These are phyloP conservation scores for Xylaria intraflava DNA, from an alignment of 495 filamentous ascomycete genomes.

Conservation along the genomic window DNA sequence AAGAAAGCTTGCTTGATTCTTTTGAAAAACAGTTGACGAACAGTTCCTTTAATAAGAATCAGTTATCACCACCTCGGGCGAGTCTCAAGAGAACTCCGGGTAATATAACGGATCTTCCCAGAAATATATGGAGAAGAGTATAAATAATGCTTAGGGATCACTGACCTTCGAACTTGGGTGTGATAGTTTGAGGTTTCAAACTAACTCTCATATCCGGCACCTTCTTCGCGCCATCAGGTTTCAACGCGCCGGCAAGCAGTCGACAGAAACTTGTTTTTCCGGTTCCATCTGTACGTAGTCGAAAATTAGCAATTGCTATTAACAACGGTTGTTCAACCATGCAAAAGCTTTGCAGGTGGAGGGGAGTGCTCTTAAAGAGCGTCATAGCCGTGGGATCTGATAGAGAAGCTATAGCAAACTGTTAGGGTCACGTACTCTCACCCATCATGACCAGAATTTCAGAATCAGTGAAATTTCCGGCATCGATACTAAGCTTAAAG, in stretches of 20 bases:
- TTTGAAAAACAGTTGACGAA: constrained; percentile 89
- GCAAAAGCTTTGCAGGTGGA: not conserved
- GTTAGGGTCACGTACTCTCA: constrained; percentile 47
- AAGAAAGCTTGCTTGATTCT: constrained; percentile 96
- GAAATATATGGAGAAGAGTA: not conserved
- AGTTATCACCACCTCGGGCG: not conserved
- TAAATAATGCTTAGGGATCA: not conserved
- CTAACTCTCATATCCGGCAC: constrained; percentile 92
- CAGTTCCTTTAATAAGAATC: constrained; percentile 49
- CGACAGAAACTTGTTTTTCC: constrained; percentile 97
- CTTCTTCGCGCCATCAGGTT: constrained; percentile 69
- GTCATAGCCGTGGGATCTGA: not conserved
- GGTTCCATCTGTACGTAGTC: constrained; percentile 60
- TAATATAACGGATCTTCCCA: too few species aligned
- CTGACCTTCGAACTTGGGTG: constrained; percentile 73
- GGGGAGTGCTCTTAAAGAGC: not conserved
- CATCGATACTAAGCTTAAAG: constrained; percentile 77
- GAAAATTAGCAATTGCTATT: not conserved
- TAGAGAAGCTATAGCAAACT: not conserved
- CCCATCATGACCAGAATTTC: constrained; percentile 99
- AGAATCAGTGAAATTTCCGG: constrained; percentile 88
- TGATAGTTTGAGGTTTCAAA: constrained; percentile 99
- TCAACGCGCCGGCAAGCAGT: constrained; percentile 85
- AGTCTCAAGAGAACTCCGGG: not conserved
- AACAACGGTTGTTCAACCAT: constrained; percentile 54